Percentiles rank a stretch among this genome's conserved stretches.
phyloP scores from a whole-genome alignment of 495 filamentous ascomycete genomes.

The Parmelia sp. region DNA sequence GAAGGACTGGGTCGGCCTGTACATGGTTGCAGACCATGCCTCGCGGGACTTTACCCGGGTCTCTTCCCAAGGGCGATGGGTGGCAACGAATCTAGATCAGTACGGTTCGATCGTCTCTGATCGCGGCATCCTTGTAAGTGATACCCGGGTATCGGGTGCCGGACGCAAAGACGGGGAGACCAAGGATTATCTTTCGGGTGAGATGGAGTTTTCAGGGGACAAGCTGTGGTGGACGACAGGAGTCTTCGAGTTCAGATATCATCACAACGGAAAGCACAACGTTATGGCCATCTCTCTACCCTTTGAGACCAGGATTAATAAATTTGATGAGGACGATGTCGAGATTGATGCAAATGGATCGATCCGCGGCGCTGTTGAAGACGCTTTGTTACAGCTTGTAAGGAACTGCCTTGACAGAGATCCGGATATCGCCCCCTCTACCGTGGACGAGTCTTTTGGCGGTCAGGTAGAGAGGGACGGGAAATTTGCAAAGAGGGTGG shows the following conservation, averaged over 20 bases:
- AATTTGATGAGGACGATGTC: conserved; percentile 61
- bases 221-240: conserved; percentile 97
- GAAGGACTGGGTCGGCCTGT: conserved; percentile 92
- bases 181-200: conserved; percentile 56
- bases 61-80: conserved; percentile 84
- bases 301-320: conserved; percentile 79
- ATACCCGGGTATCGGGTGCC: conserved; percentile 45
- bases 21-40: conserved; percentile 87
- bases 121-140: conserved; percentile 66
- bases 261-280: conserved; percentile 88
- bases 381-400: conserved; percentile 71
- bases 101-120: conserved; percentile 75
- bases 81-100: conserved; percentile 66
- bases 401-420: conserved; percentile 89
- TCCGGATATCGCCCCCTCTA: conserved; percentile 81
- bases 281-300: conserved; percentile 95
- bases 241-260: conserved; percentile 93
- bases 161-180: conserved; percentile 43
- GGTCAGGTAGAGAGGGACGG: conserved; percentile 73
- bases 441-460: conserved; percentile 75
- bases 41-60: conserved; percentile 77
- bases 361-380: conserved; percentile 58
- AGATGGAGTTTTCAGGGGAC: conserved; percentile 84
- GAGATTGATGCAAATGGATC: conserved; percentile 45
- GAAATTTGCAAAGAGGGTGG: conserved; percentile 81